Base-by-base conservation (phyloP, 495 filamentous ascomycete species). In the Neurospora sp. region DNA sequence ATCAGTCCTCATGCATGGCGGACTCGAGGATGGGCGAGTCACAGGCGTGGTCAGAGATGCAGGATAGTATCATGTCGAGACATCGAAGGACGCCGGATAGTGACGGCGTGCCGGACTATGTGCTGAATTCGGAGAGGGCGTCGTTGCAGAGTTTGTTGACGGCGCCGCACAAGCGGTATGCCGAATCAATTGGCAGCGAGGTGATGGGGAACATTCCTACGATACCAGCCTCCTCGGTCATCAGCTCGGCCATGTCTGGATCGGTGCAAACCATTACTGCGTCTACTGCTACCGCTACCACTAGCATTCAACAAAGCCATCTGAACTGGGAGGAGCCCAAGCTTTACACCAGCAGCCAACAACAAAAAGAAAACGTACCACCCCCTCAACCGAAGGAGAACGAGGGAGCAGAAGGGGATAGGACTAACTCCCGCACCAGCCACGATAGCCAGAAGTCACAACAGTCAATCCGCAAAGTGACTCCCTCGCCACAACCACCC, bases 361-460 rank as follows among this genome's bases (percentile, higher is more conserved):
- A 20, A 59, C 53, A 65, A 65, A 65, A 35, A 65, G 53, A 65
- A 65, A 65, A 65, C 53, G 53, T 65, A 65, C 53, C 53, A 35
- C 53, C 53, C 53, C 53, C 53, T 65, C 53, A 18, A 61, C 53
- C 70, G 71, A 35, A 75, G 75, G 68, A 82, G 78, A 75, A 75
- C 83, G 40, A 53, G 45, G 48, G 48, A 27, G 1, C 10, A 59
- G 4, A 59, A 59, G 48, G 53, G 22, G 53, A 65, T 4, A 65
- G 27, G 27, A 35, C 53, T 35, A 65, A 65, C 53, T 65, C 53
- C 53, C 27, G 22, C 53, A 14, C 27, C 53, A 65, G 53, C 53
- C 53, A 65, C 83, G 85, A 44, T 87, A 85, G 1, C 87, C 86
- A 6, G 87, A 86, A 10, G 80, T 84, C 70, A 84, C 87, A 9